Percentiles rank a stretch among this genome's conserved stretches.
phyloP scores from a whole-genome alignment of 2,329 filamentous ascomycete genomes.

The Aspergillus brasiliensis region DNA sequence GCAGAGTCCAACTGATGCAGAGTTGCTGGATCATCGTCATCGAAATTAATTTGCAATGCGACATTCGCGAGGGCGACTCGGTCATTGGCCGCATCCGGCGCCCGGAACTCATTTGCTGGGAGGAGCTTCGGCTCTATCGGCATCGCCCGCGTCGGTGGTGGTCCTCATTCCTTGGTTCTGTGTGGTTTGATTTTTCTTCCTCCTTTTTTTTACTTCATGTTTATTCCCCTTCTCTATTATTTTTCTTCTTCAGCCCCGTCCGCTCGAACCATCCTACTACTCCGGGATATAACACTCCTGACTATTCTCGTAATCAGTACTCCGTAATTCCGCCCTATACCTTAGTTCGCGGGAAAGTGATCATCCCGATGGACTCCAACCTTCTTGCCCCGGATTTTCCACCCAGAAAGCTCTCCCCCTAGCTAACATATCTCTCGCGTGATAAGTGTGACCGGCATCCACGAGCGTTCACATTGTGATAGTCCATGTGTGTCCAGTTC shows the following conservation, averaged over 20 bases:
- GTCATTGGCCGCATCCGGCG: slow-evolving; percentile 13
- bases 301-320: neutral
- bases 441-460: neutral
- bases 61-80: neutral
- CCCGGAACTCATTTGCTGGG: slow-evolving; percentile 2
- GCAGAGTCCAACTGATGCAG: neutral
- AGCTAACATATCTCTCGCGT: neutral
- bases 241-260: no score
- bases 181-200: neutral
- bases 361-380: neutral
- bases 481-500: neutral
- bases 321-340: neutral
- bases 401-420: neutral
- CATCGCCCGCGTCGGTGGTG: slow-evolving; percentile 10
- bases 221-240: no score
- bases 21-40: neutral
- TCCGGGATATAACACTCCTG: no score
- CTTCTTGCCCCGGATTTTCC: slow-evolving; percentile 2
- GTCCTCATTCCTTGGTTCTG: neutral
- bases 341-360: neutral
- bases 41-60: slow-evolving; percentile 5
- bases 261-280: no score
- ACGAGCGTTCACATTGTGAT: neutral
- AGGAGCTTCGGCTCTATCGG: slow-evolving; percentile 14
- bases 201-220: neutral